Base-by-base conservation (phyloP, 768 basidiomycete species). In the Cubamyces lactineus region DNA sequence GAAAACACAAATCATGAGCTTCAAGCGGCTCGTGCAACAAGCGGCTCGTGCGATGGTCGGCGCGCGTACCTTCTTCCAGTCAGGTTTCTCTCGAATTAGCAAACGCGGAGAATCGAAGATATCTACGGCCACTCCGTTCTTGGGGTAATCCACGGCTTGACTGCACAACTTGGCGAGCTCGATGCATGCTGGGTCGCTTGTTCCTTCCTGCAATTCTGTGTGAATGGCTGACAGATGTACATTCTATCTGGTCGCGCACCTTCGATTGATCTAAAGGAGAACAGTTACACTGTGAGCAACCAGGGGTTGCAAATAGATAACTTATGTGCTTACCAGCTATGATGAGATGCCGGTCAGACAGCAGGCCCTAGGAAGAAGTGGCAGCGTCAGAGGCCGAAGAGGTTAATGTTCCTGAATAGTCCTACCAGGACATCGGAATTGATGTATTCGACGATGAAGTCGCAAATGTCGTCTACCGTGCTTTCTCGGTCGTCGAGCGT, bases 391-490 rank as follows among this genome's bases (percentile, higher is more conserved):
- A 8, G 16, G 24, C 9, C 13, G 7, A 16, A n/a, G 4, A 23
- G 2, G 6, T 19, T 17, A 28, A 3, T 49, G 3, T 16, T 28
- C 11, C 19, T 8, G 8, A 54, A 54, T 42, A 5, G 7, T 69
- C 81, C 19, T 73, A 91, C 90, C 80, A 92, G 73, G 45, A 92
- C 82, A 68, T 94, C 91, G 0, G 91, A 91, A 64, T 90, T 82
- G 70, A 94, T 91, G 59, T 93, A 94, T 66, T 94, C 86, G 15
- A 92, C 85, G 23, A 94, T 77, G 66, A 94, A 94, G 59, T 94
- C 80, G 62, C 88, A 89, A 15, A 94, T 85, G 65, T 92, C 89
- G 1, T 86, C 77, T 5, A 91, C 81, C 0, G 79, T 84, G 55
- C 84, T 83, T 8, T 82, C 79, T 24, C 80, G 65, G 24, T 49